A percentile compares a stretch with the other conserved stretches of the same genome.
Evolutionary conservation across 2,329 filamentous ascomycete genomes (phyloP).

Genomic region (Scopulariopsis brevicaulis): DNA sequence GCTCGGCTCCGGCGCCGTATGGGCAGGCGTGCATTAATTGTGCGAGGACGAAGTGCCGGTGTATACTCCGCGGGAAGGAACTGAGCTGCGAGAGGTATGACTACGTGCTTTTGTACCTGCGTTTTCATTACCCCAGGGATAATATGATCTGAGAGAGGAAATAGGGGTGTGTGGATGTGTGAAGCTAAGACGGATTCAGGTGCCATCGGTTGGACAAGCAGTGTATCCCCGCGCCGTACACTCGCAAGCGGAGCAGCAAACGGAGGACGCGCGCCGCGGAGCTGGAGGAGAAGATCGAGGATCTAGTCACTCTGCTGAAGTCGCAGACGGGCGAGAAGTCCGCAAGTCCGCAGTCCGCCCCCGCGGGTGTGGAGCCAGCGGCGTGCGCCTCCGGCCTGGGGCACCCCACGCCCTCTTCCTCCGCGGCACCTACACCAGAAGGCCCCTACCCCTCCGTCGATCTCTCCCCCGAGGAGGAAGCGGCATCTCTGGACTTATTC

Average conservation of each 20-base stretch:
- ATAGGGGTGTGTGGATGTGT: background rate
- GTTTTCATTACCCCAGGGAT: background rate
- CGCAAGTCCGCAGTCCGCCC: background rate
- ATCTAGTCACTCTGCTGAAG: slow-evolving; percentile 32
- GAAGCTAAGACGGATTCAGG: background rate
- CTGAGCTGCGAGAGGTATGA: slow-evolving; percentile 1
- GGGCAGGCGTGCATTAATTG: slow-evolving; percentile 2
- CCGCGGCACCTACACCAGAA: background rate
- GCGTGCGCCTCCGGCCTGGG: background rate
- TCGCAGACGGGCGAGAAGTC: slow-evolving; percentile 2
- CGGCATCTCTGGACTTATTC: background rate
- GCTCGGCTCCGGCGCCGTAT: background rate
- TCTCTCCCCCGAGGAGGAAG: background rate
- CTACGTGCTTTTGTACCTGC: background rate
- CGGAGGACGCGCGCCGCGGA: slow-evolving; percentile 27
- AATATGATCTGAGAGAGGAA: background rate
- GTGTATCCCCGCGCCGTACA: slow-evolving; percentile 30
- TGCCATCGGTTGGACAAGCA: slow-evolving; percentile 34
- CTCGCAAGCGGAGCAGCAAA: slow-evolving; percentile 23
- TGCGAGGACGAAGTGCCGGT: slow-evolving; percentile 3
- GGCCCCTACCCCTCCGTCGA: background rate
- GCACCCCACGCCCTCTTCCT: background rate
- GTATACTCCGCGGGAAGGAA: background rate
- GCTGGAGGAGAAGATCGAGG: slow-evolving; percentile 37
- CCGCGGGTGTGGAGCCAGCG: too few species aligned